Evolutionary conservation across 768 basidiomycete genomes (phyloP), one percentile per base, ranked within the genome.

Genomic region (Russula sp.): DNA sequence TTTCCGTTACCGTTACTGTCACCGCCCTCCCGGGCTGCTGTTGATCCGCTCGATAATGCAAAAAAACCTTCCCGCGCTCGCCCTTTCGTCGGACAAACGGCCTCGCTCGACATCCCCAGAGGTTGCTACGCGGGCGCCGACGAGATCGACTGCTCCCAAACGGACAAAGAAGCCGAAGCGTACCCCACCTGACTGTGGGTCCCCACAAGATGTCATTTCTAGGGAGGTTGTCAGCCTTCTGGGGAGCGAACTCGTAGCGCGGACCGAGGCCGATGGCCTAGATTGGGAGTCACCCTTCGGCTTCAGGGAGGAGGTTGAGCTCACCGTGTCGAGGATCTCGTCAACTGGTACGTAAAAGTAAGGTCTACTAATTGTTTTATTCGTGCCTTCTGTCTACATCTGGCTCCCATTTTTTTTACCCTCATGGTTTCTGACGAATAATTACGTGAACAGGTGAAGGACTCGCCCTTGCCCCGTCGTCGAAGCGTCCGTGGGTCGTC

Each of bases 151-250:
- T 24, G 53, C 62, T 13, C 30, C 61, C 5, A 62, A 63, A 49
- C 56, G 55, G 28, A 71, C 67, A 74, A 79, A 75, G 76, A 78
- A 67, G 71, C 79, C 49, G 73, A 73, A 71, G 61, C 69, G 71
- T 30, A 57, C 70, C 2, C 64, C 80, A 2, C 83, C 85, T 1
- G 91, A 91, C 54, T 78, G 82, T 0, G 88, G 82, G 70, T 88
- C 91, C 3, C 68, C 83, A 18, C 89, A 87, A 26, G 91, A 94
- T 70, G 88, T 94, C 13, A 76, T 90, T 32, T 85, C 82, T 75
- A 82, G 79, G 55, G 93, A 97, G 62, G 81, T 94, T 26, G 72
- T 83, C 34, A 79, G 77, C 3, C 77, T 94, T 5, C 76, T 97
- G 2, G 92, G 92, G 2, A 59, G 76, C 51, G 83, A 84, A 18